Evolutionary conservation across 2,329 filamentous ascomycete genomes (phyloP).

Genomic region (Cordyceps javanica): DNA sequence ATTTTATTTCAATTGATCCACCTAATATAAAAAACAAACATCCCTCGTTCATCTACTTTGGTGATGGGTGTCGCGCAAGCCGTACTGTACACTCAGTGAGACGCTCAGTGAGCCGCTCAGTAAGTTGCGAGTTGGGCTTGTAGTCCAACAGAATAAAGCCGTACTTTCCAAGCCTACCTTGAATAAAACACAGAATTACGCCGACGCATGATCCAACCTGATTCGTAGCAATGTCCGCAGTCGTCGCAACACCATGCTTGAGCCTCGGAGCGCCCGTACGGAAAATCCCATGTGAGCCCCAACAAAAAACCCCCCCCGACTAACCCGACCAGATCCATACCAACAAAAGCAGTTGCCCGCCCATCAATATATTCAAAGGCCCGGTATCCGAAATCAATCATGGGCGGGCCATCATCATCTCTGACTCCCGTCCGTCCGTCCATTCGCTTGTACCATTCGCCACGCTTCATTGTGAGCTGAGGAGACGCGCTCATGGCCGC

Average conservation of each 20-base stretch:
- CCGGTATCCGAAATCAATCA: neutral
- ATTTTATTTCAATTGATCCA: neutral
- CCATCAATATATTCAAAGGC: neutral
- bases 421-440: neutral
- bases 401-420: neutral
- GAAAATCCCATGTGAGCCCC: constrained; percentile 26
- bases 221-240: too few relatives aligned
- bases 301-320: constrained; percentile 25
- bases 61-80: neutral
- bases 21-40: too few relatives aligned
- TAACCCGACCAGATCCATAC: constrained; percentile 3
- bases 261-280: constrained; percentile 21
- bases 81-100: neutral
- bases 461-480: too few relatives aligned
- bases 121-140: too few relatives aligned
- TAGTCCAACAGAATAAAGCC: too few relatives aligned
- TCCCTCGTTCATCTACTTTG: neutral
- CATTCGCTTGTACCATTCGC: neutral
- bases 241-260: neutral
- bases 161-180: too few relatives aligned
- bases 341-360: neutral
- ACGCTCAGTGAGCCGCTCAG: too few relatives aligned
- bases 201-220: neutral
- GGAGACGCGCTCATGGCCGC: neutral
- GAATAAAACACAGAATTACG: too few relatives aligned